A percentile compares a stretch with the other conserved stretches of the same genome.
Evolutionary conservation across 768 basidiomycete species (phyloP).

Genomic region (Collybiopsis confluens): DNA sequence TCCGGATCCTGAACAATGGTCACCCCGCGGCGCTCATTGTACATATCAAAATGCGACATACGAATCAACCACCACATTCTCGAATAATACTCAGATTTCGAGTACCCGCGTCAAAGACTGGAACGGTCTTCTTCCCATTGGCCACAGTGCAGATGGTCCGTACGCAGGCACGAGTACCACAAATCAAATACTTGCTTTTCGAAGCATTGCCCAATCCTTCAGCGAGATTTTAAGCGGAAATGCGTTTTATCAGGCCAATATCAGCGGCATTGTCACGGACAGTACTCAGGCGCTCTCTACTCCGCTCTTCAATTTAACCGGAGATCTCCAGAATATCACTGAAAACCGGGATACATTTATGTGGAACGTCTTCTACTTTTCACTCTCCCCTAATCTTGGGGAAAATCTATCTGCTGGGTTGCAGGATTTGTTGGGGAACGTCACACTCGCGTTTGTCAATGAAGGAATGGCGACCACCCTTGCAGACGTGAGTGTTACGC

Average conservation of each 20-base stretch:
- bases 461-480: not conserved
- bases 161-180: too few relatives aligned
- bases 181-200: too few relatives aligned
- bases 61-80: not conserved
- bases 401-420: not conserved
- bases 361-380: too few relatives aligned
- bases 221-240: too few relatives aligned
- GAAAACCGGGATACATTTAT: not conserved
- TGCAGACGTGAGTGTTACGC: constrained; percentile 7
- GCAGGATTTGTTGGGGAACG: not conserved
- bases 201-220: too few relatives aligned
- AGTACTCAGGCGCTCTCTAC: too few relatives aligned
- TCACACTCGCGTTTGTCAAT: not conserved
- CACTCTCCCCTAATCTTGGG: too few relatives aligned
- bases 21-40: not conserved
- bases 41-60: constrained; percentile 2
- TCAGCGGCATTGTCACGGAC: too few relatives aligned
- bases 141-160: not conserved
- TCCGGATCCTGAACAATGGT: not conserved
- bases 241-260: too few relatives aligned
- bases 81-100: not conserved
- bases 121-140: not conserved
- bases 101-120: not conserved
- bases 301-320: too few relatives aligned
- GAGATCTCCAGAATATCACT: too few relatives aligned